phyloP scores from a whole-genome alignment of 31 red algal genomes.

The Odonthalia washingtoniensis region DNA sequence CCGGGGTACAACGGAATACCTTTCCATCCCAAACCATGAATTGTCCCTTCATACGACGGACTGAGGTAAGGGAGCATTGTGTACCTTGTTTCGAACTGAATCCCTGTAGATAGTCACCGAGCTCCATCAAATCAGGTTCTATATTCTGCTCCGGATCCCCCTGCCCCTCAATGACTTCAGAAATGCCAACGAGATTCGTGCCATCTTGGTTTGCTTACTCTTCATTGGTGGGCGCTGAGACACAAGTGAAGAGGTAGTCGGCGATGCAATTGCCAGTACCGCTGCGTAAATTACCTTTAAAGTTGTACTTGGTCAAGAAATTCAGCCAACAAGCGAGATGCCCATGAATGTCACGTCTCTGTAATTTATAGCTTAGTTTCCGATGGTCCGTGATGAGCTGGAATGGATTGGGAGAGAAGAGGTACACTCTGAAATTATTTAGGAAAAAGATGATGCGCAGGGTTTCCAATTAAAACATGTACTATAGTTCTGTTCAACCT shows the following conservation, averaged over 20 bases:
- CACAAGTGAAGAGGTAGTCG: neutral
- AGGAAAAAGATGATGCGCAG: slow-evolving; percentile 19
- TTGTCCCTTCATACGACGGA: neutral
- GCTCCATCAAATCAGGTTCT: neutral
- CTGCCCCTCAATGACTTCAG: neutral
- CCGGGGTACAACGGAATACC: neutral
- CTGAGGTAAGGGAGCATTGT: neutral
- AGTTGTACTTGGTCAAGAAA: slow-evolving; percentile 13
- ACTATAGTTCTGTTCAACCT: neutral
- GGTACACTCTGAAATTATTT: slow-evolving; percentile 16
- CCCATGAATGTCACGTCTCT: too few relatives aligned
- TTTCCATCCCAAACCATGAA: neutral
- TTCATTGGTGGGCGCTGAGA: neutral
- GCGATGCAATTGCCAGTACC: neutral
- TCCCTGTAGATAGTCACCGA: neutral
- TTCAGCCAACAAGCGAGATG: too few relatives aligned
- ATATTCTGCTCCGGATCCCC: neutral
- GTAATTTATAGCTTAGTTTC: too few relatives aligned
- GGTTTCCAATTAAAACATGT: slow-evolving; percentile 19
- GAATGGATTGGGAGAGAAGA: slow-evolving; percentile 9
- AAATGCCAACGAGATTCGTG: neutral
- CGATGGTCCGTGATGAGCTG: too few relatives aligned
- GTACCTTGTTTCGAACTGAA: neutral
- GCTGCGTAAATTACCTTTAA: neutral
- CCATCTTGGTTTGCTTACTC: neutral